phyloP scores from a whole-genome alignment of 306 rosid genomes.

The Sesbania bispinosa region DNA sequence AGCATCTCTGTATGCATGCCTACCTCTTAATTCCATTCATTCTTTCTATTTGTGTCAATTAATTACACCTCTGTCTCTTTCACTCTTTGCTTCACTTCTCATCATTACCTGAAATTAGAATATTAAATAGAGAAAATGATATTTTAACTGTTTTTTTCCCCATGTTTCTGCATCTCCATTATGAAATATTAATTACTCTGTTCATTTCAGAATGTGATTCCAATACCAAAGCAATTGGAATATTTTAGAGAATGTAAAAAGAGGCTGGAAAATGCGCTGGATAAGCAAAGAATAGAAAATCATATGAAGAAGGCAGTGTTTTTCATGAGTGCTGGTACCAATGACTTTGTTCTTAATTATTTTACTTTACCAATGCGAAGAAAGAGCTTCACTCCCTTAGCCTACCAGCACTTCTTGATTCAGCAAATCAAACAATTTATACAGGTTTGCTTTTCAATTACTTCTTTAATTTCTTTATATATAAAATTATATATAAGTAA shows the following conservation, averaged over 20 bases:
- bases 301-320: constrained; percentile 49
- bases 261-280: constrained; percentile 36
- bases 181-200: neutral
- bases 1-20: constrained; percentile 39
- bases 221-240: constrained; percentile 52
- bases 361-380: constrained; percentile 50
- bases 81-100: no score
- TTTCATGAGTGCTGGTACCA: constrained; percentile 77
- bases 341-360: constrained; percentile 67
- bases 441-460: constrained; percentile 45
- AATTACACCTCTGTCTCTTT: no score
- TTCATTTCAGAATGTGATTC: constrained; percentile 54
- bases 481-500: no score
- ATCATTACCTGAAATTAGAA: no score
- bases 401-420: constrained; percentile 56
- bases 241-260: constrained; percentile 53
- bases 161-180: neutral
- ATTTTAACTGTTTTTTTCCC: neutral
- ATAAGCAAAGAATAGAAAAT: constrained; percentile 39
- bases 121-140: neutral
- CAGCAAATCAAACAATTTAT: constrained; percentile 38
- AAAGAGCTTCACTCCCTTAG: constrained; percentile 16
- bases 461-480: no score
- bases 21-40: neutral
- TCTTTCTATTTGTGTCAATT: neutral